A percentile compares a stretch with the other conserved stretches of the same genome.
These are phyloP conservation scores for Lunasporangiospora selenospora DNA, from an alignment of 192 early-diverging fungal species.

Conservation along the genomic window DNA sequence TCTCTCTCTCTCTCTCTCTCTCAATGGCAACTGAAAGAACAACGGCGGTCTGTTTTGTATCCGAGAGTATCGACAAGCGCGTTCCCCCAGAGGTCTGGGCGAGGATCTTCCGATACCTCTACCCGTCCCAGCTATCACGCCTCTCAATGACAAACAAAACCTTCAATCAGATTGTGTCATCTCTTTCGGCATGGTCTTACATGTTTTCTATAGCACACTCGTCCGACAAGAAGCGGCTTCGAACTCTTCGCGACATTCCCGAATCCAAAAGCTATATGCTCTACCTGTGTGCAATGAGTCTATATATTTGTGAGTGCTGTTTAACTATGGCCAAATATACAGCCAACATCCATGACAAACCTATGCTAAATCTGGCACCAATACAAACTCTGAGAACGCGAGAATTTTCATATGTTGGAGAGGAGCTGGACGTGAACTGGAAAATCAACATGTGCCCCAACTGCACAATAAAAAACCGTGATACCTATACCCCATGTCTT, in stretches of 20 bases:
- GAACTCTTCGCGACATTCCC: not conserved
- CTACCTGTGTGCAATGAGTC: slow-evolving; percentile 2
- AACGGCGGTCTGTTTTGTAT: too few species aligned
- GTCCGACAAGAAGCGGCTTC: not conserved
- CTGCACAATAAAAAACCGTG: not conserved
- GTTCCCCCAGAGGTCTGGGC: slow-evolving; percentile 4
- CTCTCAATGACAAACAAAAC: not conserved
- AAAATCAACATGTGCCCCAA: not conserved
- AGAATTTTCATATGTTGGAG: not conserved
- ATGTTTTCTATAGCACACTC: not conserved
- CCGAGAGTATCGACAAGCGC: slow-evolving; percentile 5
- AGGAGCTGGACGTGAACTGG: not conserved
- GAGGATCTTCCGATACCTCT: slow-evolving; percentile 2
- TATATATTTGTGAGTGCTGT: not conserved
- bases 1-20: too few species aligned
- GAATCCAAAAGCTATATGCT: slow-evolving; percentile 12
- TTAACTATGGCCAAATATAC: not conserved
- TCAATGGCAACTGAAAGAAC: too few species aligned
- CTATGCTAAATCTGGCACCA: not conserved
- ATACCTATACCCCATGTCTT: not conserved
- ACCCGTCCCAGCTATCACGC: slow-evolving; percentile 3
- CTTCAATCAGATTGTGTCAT: not conserved
- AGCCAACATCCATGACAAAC: not conserved
- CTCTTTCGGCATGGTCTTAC: not conserved
- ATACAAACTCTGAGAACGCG: not conserved